phyloP scores from a whole-genome alignment of 2,329 filamentous ascomycete species.

The Aspergillus udagawae region DNA sequence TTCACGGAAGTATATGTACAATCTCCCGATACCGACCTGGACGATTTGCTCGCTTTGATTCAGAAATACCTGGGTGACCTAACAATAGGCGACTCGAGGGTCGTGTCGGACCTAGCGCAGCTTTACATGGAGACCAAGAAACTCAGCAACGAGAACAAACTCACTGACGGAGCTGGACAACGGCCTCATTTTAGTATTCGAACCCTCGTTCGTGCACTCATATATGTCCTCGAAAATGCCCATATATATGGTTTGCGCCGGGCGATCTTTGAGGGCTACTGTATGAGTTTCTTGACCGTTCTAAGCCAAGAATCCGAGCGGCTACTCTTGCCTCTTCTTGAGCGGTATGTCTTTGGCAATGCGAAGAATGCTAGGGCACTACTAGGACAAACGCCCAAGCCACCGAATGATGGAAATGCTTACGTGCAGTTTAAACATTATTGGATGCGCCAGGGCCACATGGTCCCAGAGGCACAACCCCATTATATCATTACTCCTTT shows the following conservation, averaged over 20 bases:
- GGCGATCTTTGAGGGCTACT: slow-evolving; percentile 90
- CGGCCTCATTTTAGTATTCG: slow-evolving; percentile 95
- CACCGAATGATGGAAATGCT: slow-evolving; percentile 68
- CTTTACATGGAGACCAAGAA: slow-evolving; percentile 86
- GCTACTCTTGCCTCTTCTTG: slow-evolving; percentile 72
- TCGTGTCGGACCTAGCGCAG: slow-evolving; percentile 74
- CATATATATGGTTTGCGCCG: slow-evolving; percentile 79
- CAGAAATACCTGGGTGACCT: slow-evolving; percentile 77
- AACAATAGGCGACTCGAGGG: slow-evolving; percentile 66
- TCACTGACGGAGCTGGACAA: slow-evolving; percentile 94
- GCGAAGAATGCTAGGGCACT: slow-evolving; percentile 67
- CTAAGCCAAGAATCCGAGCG: slow-evolving; percentile 78
- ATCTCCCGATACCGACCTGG: slow-evolving; percentile 79
- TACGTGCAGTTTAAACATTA: slow-evolving; percentile 88
- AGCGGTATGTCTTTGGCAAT: slow-evolving; percentile 71
- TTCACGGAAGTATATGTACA: slow-evolving; percentile 96
- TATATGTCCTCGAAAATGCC: slow-evolving; percentile 80
- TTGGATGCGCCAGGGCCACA: slow-evolving; percentile 77
- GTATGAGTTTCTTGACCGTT: slow-evolving; percentile 94
- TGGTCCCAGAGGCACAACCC: slow-evolving; percentile 64
- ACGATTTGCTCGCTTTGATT: slow-evolving; percentile 83
- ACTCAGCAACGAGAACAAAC: slow-evolving; percentile 71
- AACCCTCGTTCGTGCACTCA: slow-evolving; percentile 84
- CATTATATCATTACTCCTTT: slow-evolving; percentile 98
- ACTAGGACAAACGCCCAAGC: slow-evolving; percentile 71